These are phyloP conservation scores for Gossypium davidsonii DNA, from an alignment of 441 rosid species.

Conservation along the genomic window DNA sequence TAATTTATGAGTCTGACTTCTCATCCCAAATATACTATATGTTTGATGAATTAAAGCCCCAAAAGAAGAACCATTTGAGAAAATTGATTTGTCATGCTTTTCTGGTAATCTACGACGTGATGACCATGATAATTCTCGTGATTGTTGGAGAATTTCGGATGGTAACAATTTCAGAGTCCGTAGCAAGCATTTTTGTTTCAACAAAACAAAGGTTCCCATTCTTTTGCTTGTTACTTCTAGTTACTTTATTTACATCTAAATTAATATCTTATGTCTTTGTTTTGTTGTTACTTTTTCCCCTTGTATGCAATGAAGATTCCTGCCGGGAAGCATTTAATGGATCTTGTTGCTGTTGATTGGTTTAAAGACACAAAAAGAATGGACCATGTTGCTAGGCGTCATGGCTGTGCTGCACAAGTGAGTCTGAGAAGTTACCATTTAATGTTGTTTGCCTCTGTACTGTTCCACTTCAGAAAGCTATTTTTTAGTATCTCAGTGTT, in stretches of 20 bases:
- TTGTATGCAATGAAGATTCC: slow-evolving; percentile 51
- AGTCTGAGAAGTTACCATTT: slow-evolving; percentile 16
- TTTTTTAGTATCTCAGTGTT: background rate
- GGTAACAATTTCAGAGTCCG: slow-evolving; percentile 95
- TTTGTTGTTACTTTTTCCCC: slow-evolving; percentile 15
- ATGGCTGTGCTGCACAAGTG: slow-evolving; percentile 96
- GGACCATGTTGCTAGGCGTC: slow-evolving; percentile 91
- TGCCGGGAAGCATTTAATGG: slow-evolving; percentile 96
- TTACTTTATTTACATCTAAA: background rate
- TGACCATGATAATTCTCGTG: slow-evolving; percentile 79
- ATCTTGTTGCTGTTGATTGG: slow-evolving; percentile 99
- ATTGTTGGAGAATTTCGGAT: slow-evolving; percentile 87
- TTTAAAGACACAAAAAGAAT: slow-evolving; percentile 93
- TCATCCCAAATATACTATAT: slow-evolving; percentile 11
- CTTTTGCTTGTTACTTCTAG: slow-evolving; percentile 9
- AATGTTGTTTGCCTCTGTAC: background rate
- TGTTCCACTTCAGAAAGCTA: background rate
- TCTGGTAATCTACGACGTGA: slow-evolving; percentile 78
- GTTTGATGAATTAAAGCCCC: slow-evolving; percentile 32
- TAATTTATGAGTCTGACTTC: slow-evolving; percentile 7
- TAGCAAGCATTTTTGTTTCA: slow-evolving; percentile 75
- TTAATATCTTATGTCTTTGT: background rate
- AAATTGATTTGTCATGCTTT: slow-evolving; percentile 82
- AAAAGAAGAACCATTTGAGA: slow-evolving; percentile 66
- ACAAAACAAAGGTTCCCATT: slow-evolving; percentile 74